These are phyloP conservation scores for Cenococcum geophilum DNA, from an alignment of 495 filamentous ascomycete genomes.

Conservation along the genomic window DNA sequence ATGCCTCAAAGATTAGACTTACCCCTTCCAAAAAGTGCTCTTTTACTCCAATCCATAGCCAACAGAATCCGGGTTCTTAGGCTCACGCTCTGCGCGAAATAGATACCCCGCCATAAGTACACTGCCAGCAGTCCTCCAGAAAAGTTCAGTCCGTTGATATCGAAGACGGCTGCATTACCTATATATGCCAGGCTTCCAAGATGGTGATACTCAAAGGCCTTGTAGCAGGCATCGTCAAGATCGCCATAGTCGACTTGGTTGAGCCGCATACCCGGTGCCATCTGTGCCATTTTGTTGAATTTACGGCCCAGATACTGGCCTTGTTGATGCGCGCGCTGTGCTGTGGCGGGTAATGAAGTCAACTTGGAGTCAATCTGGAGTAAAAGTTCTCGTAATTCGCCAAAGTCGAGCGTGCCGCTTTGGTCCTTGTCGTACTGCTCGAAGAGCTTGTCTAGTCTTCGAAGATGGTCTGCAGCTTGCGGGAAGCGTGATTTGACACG, in stretches of 20 bases:
- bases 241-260: constrained; percentile 87
- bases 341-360: constrained; percentile 49
- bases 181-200: constrained; percentile 91
- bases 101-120: constrained; percentile 94
- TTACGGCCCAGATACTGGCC: constrained; percentile 90
- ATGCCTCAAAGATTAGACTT: constrained; percentile 26
- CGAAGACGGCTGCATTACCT: constrained; percentile 93
- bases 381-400: constrained; percentile 81
- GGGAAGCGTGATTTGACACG: constrained; percentile 85
- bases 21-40: constrained; percentile 94
- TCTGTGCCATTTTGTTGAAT: constrained; percentile 83
- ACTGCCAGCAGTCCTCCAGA: constrained; percentile 85
- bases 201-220: constrained; percentile 92
- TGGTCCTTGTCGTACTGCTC: constrained; percentile 87
- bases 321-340: constrained; percentile 97
- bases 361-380: constrained; percentile 53
- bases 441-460: constrained; percentile 83
- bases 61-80: constrained; percentile 80
- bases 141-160: constrained; percentile 71
- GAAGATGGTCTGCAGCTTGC: constrained; percentile 84
- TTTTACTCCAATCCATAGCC: constrained; percentile 98
- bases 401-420: constrained; percentile 86
- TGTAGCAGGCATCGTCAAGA: constrained; percentile 86
- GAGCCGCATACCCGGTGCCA: constrained; percentile 63
- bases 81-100: constrained; percentile 97